Base-by-base conservation (phyloP, 73 alveolate species). In the Tetrahymena elliotti region DNA sequence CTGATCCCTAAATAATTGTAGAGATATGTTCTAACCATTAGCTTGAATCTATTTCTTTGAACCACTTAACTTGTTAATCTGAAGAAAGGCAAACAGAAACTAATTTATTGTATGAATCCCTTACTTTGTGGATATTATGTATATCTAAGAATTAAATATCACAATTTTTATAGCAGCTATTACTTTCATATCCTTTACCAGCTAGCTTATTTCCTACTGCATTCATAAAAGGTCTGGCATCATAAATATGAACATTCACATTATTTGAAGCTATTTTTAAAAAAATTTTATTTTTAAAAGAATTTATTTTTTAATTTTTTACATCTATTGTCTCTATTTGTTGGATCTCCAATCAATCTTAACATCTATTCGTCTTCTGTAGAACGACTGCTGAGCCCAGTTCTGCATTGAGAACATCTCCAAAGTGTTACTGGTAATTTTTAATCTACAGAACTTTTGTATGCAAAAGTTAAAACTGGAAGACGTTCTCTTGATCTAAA, bases 121-220 rank as follows among this genome's bases (percentile, higher is more conserved):
- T 96, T 22, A 98, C 99, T 92, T 96, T 98, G 84, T 98, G 99
- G 93, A 98, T 98, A 94, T 98, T 98, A 93, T 97, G 99, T 33
- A 98, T 98, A 94, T 97, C 97, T 82, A 98, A 96, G 96, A 98
- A 98, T 31, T 52, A 96, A 37, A 98, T 95, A 38, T 98, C 98
- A 52, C 98, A 98, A 94, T 96, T 94, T 33, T 93, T 93, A 93
- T 98, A 98, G 93, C 96, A 94, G 94, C 97, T 97, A 2, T 93
- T 96, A 95, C 96, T 96, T 96, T 98, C 99, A 95, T 52, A 98
- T 38, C 99, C 99, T 37, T 99, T 99, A 31, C 98, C 97, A 92
- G 96, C 97, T 33, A 98, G 98, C 96, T 97, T 97, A 93, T 98
- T 98, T 35, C 98, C 99, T 88, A 95, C 94, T 33, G 99, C 99